A percentile compares a stretch with the other conserved stretches of the same genome.
Evolutionary conservation across 2,329 filamentous ascomycete species (phyloP).

Genomic region (Aspergillus sp.): DNA sequence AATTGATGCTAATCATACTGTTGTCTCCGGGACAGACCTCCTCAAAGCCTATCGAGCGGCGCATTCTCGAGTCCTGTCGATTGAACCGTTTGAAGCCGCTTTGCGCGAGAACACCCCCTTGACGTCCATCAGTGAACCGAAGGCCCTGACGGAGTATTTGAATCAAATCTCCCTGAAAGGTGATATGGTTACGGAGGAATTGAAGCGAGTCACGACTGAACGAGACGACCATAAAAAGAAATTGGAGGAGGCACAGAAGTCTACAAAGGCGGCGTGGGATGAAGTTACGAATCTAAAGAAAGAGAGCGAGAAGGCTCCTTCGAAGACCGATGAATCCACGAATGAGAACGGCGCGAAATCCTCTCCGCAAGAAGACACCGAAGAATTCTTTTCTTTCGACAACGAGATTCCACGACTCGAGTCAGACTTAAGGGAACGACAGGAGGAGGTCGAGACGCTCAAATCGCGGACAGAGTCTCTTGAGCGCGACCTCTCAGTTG

Average conservation of each 20-base stretch:
- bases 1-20: background rate
- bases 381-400: constrained; percentile 90
- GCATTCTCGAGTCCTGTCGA: constrained; percentile 73
- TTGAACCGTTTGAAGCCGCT: constrained; percentile 87
- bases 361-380: constrained; percentile 36
- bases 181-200: constrained; percentile 88
- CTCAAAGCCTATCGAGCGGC: constrained; percentile 86
- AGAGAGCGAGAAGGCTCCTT: constrained; percentile 24
- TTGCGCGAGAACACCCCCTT: constrained; percentile 88
- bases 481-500: constrained; percentile 60
- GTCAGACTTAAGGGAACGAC: constrained; percentile 60
- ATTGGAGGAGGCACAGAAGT: constrained; percentile 59
- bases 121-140: constrained; percentile 77
- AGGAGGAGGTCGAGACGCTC: constrained; percentile 62
- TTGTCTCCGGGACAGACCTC: constrained; percentile 53
- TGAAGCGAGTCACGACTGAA: constrained; percentile 77
- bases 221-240: constrained; percentile 73
- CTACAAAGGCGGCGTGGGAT: constrained; percentile 53
- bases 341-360: constrained; percentile 21
- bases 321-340: constrained; percentile 4
- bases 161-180: constrained; percentile 76
- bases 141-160: constrained; percentile 79
- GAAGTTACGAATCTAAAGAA: constrained; percentile 53
- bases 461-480: constrained; percentile 60
- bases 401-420: constrained; percentile 78